Percentiles rank a stretch among this genome's conserved stretches.
phyloP scores from a whole-genome alignment of 257 asterid genomes.

The Salvia splendens region DNA sequence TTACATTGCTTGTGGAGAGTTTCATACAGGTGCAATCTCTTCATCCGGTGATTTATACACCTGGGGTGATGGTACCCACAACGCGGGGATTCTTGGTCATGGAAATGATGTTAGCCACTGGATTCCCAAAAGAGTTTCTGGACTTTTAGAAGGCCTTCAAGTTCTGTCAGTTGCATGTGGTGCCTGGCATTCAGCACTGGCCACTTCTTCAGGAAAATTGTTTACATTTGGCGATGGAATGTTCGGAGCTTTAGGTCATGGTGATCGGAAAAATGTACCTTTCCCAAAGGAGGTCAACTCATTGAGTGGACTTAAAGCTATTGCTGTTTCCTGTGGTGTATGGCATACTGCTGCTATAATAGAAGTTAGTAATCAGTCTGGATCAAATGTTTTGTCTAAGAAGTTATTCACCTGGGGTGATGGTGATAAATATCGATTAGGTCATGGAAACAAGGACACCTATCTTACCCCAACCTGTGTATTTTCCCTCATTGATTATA shows the following conservation, averaged over 20 bases:
- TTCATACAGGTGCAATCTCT: conserved; percentile 81
- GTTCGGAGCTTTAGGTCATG: conserved; percentile 91
- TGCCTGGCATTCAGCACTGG: conserved; percentile 89
- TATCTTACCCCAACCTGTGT: conserved; percentile 78
- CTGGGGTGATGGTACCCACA: conserved; percentile 97
- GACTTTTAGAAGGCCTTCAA: conserved; percentile 77
- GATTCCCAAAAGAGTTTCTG: conserved; percentile 81
- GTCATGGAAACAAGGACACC: conserved; percentile 78
- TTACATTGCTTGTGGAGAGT: conserved; percentile 80
- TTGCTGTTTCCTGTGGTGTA: conserved; percentile 77
- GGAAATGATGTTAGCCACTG: conserved; percentile 90
- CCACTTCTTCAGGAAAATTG: conserved; percentile 64
- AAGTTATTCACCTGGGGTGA: conserved; percentile 97
- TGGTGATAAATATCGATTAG: conserved; percentile 78
- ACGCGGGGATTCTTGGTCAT: conserved; percentile 89
- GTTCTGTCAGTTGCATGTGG: conserved; percentile 88
- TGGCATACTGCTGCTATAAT: conserved; percentile 97
- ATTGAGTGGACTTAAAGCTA: conserved; percentile 61
- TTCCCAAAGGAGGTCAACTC: conserved; percentile 74
- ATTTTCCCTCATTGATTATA: conserved; percentile 71
- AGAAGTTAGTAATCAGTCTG: conserved; percentile 60
- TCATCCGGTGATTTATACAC: conserved; percentile 82
- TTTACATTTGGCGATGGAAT: conserved; percentile 91
- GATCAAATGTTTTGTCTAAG: conserved; percentile 52
- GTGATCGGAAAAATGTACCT: conserved; percentile 56